Evolutionary conservation across 768 basidiomycete genomes (phyloP).

Genomic region (Kondoa subrosea): DNA sequence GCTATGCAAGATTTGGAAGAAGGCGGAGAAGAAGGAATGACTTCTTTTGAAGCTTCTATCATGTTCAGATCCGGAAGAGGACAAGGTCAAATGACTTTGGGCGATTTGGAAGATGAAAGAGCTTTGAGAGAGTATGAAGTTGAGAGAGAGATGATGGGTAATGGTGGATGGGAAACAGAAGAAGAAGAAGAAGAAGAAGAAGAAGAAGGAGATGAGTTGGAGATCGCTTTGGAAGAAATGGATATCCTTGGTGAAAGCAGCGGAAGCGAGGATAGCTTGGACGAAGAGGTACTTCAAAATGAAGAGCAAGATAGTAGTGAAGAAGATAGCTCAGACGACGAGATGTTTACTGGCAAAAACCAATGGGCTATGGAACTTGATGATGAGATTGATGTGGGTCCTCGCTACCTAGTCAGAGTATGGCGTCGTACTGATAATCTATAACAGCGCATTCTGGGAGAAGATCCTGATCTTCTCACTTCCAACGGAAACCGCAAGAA

Average conservation of each 20-base stretch:
- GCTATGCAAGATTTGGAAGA: not conserved
- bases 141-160: not conserved
- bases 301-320: not conserved
- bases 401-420: no score
- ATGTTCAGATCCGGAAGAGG: not conserved
- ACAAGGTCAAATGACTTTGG: not conserved
- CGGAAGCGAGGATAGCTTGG: not conserved
- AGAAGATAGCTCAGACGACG: not conserved
- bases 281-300: conserved; percentile 5
- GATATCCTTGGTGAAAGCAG: not conserved
- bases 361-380: not conserved
- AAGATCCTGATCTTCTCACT: not conserved
- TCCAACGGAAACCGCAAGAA: conserved; percentile 19
- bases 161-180: not conserved
- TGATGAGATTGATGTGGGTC: not conserved
- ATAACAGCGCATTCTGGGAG: not conserved
- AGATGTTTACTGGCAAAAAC: not conserved
- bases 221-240: not conserved
- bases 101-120: not conserved
- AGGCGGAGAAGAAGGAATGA: not conserved
- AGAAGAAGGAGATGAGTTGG: not conserved
- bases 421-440: not conserved
- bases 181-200: not conserved
- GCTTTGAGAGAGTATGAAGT: not conserved
- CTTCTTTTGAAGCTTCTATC: not conserved